Evolutionary conservation across 179 eudicot genomes (phyloP), one percentile per base, ranked within the genome.

Genomic region (Dionaea muscipula): DNA sequence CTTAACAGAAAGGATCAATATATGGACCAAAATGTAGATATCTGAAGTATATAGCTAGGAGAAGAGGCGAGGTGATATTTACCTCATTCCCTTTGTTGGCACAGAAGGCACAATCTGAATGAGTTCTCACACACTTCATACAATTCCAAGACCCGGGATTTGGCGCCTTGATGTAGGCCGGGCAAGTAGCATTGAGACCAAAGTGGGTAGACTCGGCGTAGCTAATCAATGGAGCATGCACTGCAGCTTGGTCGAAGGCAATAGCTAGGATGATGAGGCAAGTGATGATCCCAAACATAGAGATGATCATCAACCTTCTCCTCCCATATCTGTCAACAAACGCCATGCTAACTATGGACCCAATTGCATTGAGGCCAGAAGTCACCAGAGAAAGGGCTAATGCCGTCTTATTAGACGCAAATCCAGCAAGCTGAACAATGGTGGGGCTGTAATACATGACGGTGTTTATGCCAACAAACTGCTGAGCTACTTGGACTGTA

Each of bases 401-500:
- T 9, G 95, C 97, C 0, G 95, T 90, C 67, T 72, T 61, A 41
- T 90, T 90, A 1, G 91, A 86, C 39, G 94, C 97, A 22, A 67
- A 83, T 9, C 97, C 95, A 0, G 94, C 94, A 7, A 90, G 62
- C 57, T 90, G 97, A 23, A 89, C 86, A 3, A 89, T 89, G 20
- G 94, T 89, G 17, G 97, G 97, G 37, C 97, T 89, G 65, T 83
- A 90, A 40, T 90, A 90, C 95, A 90, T 86, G 63, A 90, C 79
- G 0, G 94, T 83, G 75, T 86, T 90, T 47, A 90, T 90, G 24
- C 91, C 97, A 35, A 86, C 94, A 59, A 86, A 86, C 54, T 91
- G 94, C 62, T 91, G 95, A 43, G 91, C 95, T 47, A 91, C 95
- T 72, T 91, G 98, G 31, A 84, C 94, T 1, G 94, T 84, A 14